phyloP scores from a whole-genome alignment of 2,329 filamentous ascomycete genomes.

The Nothophaeocryptopus gaeumannii region DNA sequence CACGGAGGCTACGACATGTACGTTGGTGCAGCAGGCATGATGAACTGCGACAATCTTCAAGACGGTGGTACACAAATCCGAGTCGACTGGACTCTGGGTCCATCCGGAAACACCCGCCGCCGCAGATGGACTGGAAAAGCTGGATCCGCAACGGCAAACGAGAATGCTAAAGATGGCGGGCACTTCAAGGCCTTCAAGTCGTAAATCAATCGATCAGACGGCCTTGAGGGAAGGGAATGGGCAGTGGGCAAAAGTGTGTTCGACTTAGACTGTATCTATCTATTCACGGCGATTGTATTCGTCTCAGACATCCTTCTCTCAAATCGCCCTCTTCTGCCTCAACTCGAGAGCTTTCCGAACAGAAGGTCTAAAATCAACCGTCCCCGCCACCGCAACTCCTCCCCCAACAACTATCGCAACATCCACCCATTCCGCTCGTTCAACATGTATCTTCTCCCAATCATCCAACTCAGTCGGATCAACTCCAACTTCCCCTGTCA shows the following conservation, averaged over 20 bases:
- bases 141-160: no score
- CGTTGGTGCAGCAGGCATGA: slow-evolving; percentile 10
- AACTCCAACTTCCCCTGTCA: not conserved
- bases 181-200: no score
- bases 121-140: no score
- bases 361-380: slow-evolving; percentile 8
- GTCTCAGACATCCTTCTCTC: no score
- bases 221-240: no score
- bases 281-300: no score
- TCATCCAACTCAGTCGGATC: not conserved
- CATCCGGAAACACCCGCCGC: no score
- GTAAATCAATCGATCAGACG: no score
- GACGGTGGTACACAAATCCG: slow-evolving; percentile 2
- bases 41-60: slow-evolving; percentile 11
- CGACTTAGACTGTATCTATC: no score
- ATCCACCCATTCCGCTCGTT: slow-evolving; percentile 8
- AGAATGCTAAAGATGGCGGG: no score
- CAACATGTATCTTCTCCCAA: slow-evolving; percentile 4
- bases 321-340: no score
- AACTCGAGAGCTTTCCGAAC: not conserved
- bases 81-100: slow-evolving; percentile 11
- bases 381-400: slow-evolving; percentile 7
- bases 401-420: not conserved
- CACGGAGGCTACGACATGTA: slow-evolving; percentile 9
- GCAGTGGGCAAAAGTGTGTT: no score